These are phyloP conservation scores for Apiospora rasikravindrae DNA, from an alignment of 2,329 filamentous ascomycete genomes.

Conservation along the genomic window DNA sequence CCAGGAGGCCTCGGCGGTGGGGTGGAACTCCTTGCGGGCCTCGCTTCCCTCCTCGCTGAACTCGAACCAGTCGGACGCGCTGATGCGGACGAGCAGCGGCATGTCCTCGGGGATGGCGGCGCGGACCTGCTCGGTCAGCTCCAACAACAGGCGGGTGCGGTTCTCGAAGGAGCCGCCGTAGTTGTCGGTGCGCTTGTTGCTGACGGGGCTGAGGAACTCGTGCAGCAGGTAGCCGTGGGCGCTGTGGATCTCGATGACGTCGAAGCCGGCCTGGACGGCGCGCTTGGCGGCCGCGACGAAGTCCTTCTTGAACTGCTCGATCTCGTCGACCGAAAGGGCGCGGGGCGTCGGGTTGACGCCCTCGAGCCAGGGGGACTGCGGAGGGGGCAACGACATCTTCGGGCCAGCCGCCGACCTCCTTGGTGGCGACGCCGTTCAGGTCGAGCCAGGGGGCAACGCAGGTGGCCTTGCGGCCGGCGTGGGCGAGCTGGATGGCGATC, in stretches of 20 bases:
- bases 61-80: conserved; percentile 72
- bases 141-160: conserved; percentile 69
- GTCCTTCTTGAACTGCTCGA: conserved; percentile 41
- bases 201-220: conserved; percentile 70
- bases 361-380: conserved; percentile 60
- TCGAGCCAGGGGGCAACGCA: conserved; percentile 42
- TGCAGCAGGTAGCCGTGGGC: conserved; percentile 81
- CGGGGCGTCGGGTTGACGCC: conserved; percentile 62
- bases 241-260: conserved; percentile 74
- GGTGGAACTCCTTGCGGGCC: conserved; percentile 36
- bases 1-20: conserved; percentile 62
- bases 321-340: conserved; percentile 57
- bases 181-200: conserved; percentile 71
- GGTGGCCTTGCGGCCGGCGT: conserved; percentile 59
- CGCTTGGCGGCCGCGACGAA: conserved; percentile 42
- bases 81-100: conserved; percentile 72
- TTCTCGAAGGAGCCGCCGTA: conserved; percentile 78
- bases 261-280: conserved; percentile 57
- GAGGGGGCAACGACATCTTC: conserved; percentile 58
- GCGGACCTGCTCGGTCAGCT: conserved; percentile 68
- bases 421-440: conserved; percentile 31
- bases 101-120: conserved; percentile 65
- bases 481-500: conserved; percentile 73
- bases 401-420: conserved; percentile 44
- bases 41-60: conserved; percentile 45